These are phyloP conservation scores for Tulasnella sp. DNA, from an alignment of 768 basidiomycete species.

Conservation along the genomic window DNA sequence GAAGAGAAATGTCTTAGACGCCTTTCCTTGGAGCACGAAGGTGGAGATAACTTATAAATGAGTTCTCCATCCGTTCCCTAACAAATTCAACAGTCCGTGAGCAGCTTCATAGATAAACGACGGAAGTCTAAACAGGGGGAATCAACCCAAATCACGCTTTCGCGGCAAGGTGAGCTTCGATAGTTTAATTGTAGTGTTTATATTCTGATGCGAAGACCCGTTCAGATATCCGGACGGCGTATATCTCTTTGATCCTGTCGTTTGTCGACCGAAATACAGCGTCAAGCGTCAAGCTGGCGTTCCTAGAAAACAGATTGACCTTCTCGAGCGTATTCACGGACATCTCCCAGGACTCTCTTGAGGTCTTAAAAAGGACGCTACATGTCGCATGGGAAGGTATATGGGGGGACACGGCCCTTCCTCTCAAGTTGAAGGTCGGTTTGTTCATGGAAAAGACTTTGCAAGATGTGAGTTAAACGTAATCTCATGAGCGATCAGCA, in stretches of 20 bases:
- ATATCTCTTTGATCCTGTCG: conserved; percentile 60
- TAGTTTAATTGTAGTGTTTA: no score
- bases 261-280: conserved; percentile 46
- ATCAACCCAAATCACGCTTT: conserved; percentile 33
- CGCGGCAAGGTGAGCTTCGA: conserved; percentile 43
- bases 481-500: not conserved
- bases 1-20: conserved; percentile 49
- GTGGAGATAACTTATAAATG: conserved; percentile 27
- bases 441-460: conserved; percentile 60
- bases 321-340: conserved; percentile 68
- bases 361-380: conserved; percentile 50
- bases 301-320: conserved; percentile 61
- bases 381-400: conserved; percentile 68
- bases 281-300: conserved; percentile 45
- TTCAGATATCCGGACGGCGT: conserved; percentile 70
- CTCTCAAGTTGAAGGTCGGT: conserved; percentile 56
- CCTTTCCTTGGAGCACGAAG: conserved; percentile 72
- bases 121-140: conserved; percentile 40
- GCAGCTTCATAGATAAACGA: conserved; percentile 58
- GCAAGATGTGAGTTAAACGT: conserved; percentile 39
- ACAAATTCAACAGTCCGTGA: conserved; percentile 36
- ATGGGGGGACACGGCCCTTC: conserved; percentile 65
- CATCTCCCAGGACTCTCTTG: conserved; percentile 52
- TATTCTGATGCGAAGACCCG: conserved; percentile 13
- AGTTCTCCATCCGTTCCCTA: conserved; percentile 2